Conservation (phyloP, 441 rosid species). For the Euphorbia schlechtendalii region DNA sequence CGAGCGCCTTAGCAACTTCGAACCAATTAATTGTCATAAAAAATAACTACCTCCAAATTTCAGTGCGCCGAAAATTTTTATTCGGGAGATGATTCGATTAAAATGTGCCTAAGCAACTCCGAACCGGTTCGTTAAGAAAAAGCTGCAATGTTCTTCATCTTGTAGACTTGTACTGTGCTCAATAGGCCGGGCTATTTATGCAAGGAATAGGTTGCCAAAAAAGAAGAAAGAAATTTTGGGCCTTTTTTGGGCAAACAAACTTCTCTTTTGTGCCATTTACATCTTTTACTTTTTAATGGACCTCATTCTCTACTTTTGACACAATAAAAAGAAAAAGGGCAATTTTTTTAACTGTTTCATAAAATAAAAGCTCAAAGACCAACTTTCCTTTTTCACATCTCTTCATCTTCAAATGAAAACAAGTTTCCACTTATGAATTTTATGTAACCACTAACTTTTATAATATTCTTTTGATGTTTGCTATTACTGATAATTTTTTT, state of each 20-base stretch:
- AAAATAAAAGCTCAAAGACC: slow-evolving; percentile 10
- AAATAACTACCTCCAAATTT: no score
- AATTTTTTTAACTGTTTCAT: slow-evolving; percentile 29
- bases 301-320: slow-evolving; percentile 26
- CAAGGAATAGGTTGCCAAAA: slow-evolving; percentile 12
- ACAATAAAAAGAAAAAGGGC: slow-evolving; percentile 15
- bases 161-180: slow-evolving; percentile 28
- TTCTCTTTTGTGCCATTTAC: slow-evolving; percentile 18
- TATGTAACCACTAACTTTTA: no score
- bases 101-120: neutral
- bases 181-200: slow-evolving; percentile 28
- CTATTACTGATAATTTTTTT: no score
- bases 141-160: no score
- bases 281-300: slow-evolving; percentile 18
- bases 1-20: neutral
- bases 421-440: slow-evolving; percentile 26
- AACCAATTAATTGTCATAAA: neutral
- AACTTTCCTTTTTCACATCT: slow-evolving; percentile 29
- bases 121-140: neutral
- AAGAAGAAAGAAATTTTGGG: slow-evolving; percentile 19
- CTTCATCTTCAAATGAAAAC: slow-evolving; percentile 25
- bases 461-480: no score
- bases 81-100: neutral
- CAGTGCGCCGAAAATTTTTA: no score
- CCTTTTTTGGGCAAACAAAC: slow-evolving; percentile 25